Conservation (phyloP, 108 stramenopile species). For the Schizochytrium sp. region DNA sequence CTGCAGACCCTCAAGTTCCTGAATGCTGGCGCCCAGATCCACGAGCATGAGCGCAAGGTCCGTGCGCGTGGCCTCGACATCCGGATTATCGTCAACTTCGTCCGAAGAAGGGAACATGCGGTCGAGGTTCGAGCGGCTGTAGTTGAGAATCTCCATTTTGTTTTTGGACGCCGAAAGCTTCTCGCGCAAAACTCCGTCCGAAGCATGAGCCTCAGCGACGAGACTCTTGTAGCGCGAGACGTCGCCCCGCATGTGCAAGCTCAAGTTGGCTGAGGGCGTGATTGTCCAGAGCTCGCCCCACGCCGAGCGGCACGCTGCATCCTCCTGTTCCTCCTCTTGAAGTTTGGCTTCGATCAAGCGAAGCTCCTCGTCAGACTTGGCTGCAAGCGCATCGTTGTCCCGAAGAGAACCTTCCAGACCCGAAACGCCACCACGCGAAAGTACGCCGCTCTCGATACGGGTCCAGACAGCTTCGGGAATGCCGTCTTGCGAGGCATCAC, state of each 20-base stretch:
- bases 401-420: not conserved
- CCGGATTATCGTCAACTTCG: not conserved
- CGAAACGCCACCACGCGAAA: not conserved
- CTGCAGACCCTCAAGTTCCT: not conserved
- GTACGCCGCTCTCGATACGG: not conserved
- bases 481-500: not conserved
- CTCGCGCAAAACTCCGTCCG: not conserved
- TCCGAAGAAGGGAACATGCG: not conserved
- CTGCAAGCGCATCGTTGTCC: not conserved
- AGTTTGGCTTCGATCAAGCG: not conserved
- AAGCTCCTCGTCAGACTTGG: not conserved
- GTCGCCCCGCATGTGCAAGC: not conserved
- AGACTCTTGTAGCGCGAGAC: not conserved
- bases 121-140: not conserved
- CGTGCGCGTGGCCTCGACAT: not conserved
- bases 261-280: not conserved
- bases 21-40: not conserved
- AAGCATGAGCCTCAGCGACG: not conserved
- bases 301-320: not conserved
- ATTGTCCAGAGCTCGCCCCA: conserved; percentile 7
- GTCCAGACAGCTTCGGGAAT: conserved; percentile 5
- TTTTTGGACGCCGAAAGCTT: not conserved
- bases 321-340: not conserved
- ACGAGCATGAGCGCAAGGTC: conserved; percentile 16
- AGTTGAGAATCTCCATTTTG: not conserved